Percentiles rank a stretch among this genome's conserved stretches.
phyloP scores from a whole-genome alignment of 495 filamentous ascomycete genomes.

The Ascodesmis nigricans region DNA sequence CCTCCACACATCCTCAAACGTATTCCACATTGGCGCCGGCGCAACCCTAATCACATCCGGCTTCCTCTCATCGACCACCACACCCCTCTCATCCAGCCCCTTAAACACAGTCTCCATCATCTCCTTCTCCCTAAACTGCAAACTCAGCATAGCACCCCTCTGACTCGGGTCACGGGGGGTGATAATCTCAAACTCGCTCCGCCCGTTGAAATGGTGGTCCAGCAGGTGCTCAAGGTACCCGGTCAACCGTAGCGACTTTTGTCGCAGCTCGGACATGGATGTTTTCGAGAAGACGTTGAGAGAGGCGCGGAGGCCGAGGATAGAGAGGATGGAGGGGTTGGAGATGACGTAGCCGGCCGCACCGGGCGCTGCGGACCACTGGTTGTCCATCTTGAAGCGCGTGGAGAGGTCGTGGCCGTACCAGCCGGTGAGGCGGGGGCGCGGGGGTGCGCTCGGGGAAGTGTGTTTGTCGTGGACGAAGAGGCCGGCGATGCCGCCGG shows the following conservation, averaged over 20 bases:
- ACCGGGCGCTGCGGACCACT: conserved; percentile 28
- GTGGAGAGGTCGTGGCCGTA: conserved; percentile 18
- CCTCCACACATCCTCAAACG: conserved; percentile 50
- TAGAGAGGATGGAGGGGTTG: conserved; percentile 44
- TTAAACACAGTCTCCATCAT: conserved; percentile 49
- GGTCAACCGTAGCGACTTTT: conserved; percentile 57
- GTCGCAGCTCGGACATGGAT: conserved; percentile 42
- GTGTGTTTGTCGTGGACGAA: conserved; percentile 71
- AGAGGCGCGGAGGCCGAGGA: conserved; percentile 49
- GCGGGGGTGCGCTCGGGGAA: conserved; percentile 27
- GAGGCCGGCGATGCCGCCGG: conserved; percentile 63
- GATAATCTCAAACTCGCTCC: conserved; percentile 40
- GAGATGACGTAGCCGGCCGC: conserved; percentile 49
- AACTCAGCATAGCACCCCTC: conserved; percentile 70
- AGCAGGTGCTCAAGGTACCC: conserved; percentile 58
- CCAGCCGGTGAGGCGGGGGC: conserved; percentile 21
- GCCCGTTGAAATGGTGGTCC: conserved; percentile 12
- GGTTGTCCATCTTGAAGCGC: conserved; percentile 35
- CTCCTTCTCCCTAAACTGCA: conserved; percentile 42
- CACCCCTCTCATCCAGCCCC: conserved; percentile 40
- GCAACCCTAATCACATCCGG: conserved; percentile 87
- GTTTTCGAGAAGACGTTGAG: conserved; percentile 60
- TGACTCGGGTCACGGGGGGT: conserved; percentile 51
- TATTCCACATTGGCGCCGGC: conserved; percentile 78
- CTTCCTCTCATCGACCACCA: conserved; percentile 72